Evolutionary conservation across 768 basidiomycete genomes (phyloP), one percentile per base, ranked within the genome.

Genomic region (Mycena rebaudengoi): DNA sequence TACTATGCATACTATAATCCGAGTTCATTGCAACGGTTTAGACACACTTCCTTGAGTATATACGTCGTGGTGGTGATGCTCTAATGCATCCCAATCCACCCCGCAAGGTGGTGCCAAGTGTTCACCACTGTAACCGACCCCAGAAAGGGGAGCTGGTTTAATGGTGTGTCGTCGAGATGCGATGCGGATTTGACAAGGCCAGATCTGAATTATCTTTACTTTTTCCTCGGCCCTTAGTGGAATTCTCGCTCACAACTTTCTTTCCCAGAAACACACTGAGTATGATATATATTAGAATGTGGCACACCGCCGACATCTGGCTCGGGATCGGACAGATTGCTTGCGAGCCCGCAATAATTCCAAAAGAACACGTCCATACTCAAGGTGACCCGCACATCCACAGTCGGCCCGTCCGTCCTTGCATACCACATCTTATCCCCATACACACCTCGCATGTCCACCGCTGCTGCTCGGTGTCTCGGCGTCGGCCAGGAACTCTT

Each of bases 131-230:
- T 90, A 90, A 83, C 87, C 85, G 78, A 70, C 69, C 65, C 50
- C n/a, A 23, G 32, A 25, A 48, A 23, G 46, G 56, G 10, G 71
- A 64, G 66, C 80, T 78, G 86, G 88, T 89, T 89, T 87, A 82
- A 71, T 68, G 41, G 60, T 60, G 69, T 55, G 49, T 68, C 65
- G 70, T 75, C 67, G 68, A 78, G 21, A 68, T 91, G 91, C 81
- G 75, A 91, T 92, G 73, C 76, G 71, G 84, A 85, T 83, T 82
- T 93, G 92, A 92, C 92, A 92, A 94, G 92, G 94, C 92, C 89
- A 94, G 92, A 94, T 79, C 80, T 70, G 62, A 57, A 61, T 60
- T 63, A 39, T 64, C 52, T 64, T n/a, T n/a, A n/a, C n/a, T 62
- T 59, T 49, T 56, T 26, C 21, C 11, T 51, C 4, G 28, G 39